These are phyloP conservation scores for Phallus indusiatus DNA, from an alignment of 768 basidiomycete genomes.

Conservation along the genomic window DNA sequence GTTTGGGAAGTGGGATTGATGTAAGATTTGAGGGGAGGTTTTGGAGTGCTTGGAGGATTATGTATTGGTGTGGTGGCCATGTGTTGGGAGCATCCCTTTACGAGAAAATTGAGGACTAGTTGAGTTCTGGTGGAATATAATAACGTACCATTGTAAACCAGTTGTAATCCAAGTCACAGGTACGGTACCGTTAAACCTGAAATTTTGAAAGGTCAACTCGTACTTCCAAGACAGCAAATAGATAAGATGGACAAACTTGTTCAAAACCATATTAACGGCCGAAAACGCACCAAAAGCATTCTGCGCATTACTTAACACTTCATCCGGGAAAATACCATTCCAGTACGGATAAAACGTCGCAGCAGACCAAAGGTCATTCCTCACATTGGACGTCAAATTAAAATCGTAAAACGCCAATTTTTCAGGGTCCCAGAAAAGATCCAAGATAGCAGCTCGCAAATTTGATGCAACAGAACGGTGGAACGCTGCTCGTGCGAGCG, in stretches of 20 bases:
- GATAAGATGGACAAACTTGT: constrained; percentile 21
- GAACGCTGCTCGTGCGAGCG: constrained; percentile 19
- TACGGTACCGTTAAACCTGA: constrained; percentile 74
- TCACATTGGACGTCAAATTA: constrained; percentile 58
- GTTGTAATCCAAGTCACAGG: constrained; percentile 71
- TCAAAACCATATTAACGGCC: constrained; percentile 66
- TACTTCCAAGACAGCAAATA: neutral
- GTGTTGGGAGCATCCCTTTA: constrained; percentile 76
- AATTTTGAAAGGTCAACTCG: neutral
- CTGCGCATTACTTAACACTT: constrained; percentile 44
- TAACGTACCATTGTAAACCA: constrained; percentile 67
- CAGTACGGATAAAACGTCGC: constrained; percentile 82
- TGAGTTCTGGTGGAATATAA: neutral
- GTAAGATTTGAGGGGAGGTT: constrained; percentile 68
- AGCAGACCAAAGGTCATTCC: constrained; percentile 55
- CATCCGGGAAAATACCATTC: constrained; percentile 75
- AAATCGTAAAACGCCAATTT: constrained; percentile 92
- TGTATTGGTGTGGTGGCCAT: constrained; percentile 84
- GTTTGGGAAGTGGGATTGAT: constrained; percentile 41
- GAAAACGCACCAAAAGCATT: constrained; percentile 69
- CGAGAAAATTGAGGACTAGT: neutral
- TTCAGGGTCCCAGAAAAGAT: constrained; percentile 74
- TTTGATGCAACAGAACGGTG: constrained; percentile 50
- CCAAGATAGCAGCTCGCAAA: constrained; percentile 64
- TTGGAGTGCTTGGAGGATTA: constrained; percentile 66